Evolutionary conservation across 2,329 filamentous ascomycete species (phyloP), one percentile per base, ranked within the genome.

Genomic region (Beauveria scarabaeidicola): DNA sequence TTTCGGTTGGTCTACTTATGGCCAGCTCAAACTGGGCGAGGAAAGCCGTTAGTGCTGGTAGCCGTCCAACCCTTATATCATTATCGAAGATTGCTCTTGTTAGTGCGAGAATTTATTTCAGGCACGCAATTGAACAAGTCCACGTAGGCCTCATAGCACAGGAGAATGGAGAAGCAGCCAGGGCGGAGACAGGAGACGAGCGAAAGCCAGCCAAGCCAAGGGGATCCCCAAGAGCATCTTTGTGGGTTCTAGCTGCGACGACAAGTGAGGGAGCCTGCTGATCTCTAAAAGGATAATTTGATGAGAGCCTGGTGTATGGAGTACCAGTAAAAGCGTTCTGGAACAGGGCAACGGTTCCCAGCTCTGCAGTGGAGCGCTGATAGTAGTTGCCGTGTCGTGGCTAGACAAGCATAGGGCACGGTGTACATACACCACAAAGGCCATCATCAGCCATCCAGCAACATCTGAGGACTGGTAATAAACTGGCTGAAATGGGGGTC

Each of bases 321-420:
- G n/a, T n/a, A n/a, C n/a, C n/a, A n/a, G n/a, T n/a, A 48, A 19
- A 5, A 15, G 19, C 38, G n/a, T 23, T 58, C 46, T 58, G 46
- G 44, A 51, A 36, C 47, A 58, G 40, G 56, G 19, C 56, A 52
- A 58, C 56, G 56, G 56, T 58, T 58, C 38, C 47, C 38, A 58
- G n/a, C 38, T 51, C 10, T 58, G 47, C n/a, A n/a, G n/a, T 58
- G 47, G 56, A 52, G 47, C 25, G 17, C n/a, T 58, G 47, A 40
- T 44, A 46, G 36, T 52, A 52, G 55, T 41, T 52, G 47, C 55
- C 55, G 55, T 23, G 55, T 52, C 27, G 55, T 58, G 55, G 55
- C 55, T 58, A n/a, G 38, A 46, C 47, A 51, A 44, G 46, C 47
- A 36, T 38, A 58, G 38, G 47, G 55, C 32, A 36, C 32, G 32